A percentile compares a stretch with the other conserved stretches of the same genome.
Evolutionary conservation across 2,329 filamentous ascomycete species (phyloP).

Genomic region (Acephala macrosclerotiorum): DNA sequence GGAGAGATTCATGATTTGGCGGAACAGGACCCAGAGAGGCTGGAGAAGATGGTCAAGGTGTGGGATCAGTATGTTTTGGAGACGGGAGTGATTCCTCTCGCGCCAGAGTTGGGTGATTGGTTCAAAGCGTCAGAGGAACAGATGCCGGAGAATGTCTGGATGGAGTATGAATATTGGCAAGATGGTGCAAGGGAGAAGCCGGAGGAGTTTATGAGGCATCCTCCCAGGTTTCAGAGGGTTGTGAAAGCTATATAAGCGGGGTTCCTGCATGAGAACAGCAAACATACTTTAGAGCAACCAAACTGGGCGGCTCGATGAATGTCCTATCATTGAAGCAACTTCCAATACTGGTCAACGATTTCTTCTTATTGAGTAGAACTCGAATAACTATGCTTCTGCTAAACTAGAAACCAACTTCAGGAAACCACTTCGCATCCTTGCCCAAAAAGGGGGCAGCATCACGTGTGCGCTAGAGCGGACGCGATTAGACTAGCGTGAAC

Average conservation of each 20-base stretch:
- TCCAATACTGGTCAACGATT: too few species aligned
- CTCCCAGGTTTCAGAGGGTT: constrained; percentile 27
- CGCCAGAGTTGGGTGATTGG: constrained; percentile 64
- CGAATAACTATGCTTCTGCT: too few species aligned
- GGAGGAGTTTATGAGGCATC: constrained; percentile 27
- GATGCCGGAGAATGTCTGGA: constrained; percentile 71
- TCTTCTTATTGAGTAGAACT: too few species aligned
- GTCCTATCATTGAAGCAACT: too few species aligned
- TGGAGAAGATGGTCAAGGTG: constrained; percentile 57
- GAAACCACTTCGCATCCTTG: background rate
- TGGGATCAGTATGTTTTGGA: constrained; percentile 65
- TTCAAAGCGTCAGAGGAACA: constrained; percentile 67
- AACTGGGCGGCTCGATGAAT: too few species aligned
- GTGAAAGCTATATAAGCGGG: constrained; percentile 17
- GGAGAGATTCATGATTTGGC: constrained; percentile 58
- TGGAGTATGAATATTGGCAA: constrained; percentile 72
- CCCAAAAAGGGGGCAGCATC: background rate
- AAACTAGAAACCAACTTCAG: too few species aligned
- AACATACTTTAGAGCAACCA: too few species aligned
- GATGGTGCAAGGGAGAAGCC: constrained; percentile 49
- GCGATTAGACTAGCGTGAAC: background rate
- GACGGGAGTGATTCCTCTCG: constrained; percentile 65
- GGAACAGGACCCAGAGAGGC: constrained; percentile 49
- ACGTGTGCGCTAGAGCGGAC: constrained; percentile 5
- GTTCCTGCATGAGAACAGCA: too few species aligned